Evolutionary conservation across 2,329 filamentous ascomycete species (phyloP), one percentile per base, ranked within the genome.

Genomic region (Xylaria digitata): DNA sequence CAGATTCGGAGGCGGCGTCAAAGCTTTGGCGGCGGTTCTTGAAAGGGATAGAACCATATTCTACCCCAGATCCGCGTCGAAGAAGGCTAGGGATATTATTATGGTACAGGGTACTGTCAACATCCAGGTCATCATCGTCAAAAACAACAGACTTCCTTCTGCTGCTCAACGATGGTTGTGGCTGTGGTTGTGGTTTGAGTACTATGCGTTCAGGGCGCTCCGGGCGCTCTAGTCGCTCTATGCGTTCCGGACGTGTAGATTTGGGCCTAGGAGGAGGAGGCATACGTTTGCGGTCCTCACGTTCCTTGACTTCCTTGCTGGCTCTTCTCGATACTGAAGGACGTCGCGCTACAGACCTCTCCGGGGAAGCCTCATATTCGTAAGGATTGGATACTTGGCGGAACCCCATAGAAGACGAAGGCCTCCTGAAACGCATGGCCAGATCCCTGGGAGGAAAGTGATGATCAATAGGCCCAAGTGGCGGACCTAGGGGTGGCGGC

Each of bases 221-320:
- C 2, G 23, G 21, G 11, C 53, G 60, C n/a, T 57, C 54, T n/a
- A 19, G 26, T 6, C 55, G 55, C 32, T 62, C 63, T n/a, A 9
- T 1, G 13, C 67, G 68, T 49, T 71, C 75, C 53, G 73, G 80
- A 37, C 74, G 76, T 40, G 74, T 78, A 52, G 75, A 78, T 55
- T 72, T 74, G 8, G 80, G 82, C 15, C 83, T 77, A 9, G 77
- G 75, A 3, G 84, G 84, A 17, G 84, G 84, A 23, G 85, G 85
- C 84, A 86, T 85, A 34, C 79, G 78, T 56, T 73, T 76, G 37
- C 82, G 79, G 58, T 85, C 83, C 1, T 86, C 82, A 0, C 83
- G 80, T 4, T 78, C 73, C 1, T 85, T 82, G 0, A 83, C 80
- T 7, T 78, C 74, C 61, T 80, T 82, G 69, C 73, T 70, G 42